Evolutionary conservation across 768 basidiomycete species (phyloP), one percentile per base, ranked within the genome.

Genomic region (Sporobolomyces pararoseus): DNA sequence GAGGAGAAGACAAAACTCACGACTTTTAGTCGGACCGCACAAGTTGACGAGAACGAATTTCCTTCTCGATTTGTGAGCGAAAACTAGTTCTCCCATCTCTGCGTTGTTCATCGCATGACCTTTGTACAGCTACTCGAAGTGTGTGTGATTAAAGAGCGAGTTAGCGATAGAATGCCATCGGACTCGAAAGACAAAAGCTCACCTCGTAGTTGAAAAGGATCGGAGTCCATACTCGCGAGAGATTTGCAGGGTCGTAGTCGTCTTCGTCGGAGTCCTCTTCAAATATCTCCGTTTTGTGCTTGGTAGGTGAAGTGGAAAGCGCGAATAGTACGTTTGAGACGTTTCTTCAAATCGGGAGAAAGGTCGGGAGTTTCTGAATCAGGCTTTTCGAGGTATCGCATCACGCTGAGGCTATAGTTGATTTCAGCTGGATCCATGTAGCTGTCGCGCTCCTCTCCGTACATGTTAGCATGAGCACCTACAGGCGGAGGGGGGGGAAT

Each of bases 251-350:
- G 7, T 49, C 21, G 47, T 49, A 17, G 17, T 23, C 47, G 21
- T 49, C 47, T 49, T 49, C 47, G 47, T 49, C 47, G 47, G 47
- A 49, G 7, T n/a, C n/a, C n/a, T n/a, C n/a, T n/a, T n/a, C n/a
- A 21, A 49, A 49, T 7, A n/a, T n/a, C 14, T 7, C 47, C 13
- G n/a, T n/a, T n/a, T n/a, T n/a, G n/a, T n/a, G n/a, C n/a, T 23
- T 49, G 7, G 47, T 49, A 49, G 12, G 9, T n/a, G 47, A 7
- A 12, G 12, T 49, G 12, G 47, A n/a, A 49, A 21, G 21, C 39
- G 9, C 17, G 9, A 17, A 42, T 42, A 23, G 23, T 21, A 49
- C 7, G 12, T 42, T 49, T n/a, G 47, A 49, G 47, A 21, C n/a
- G 47, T 49, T 49, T 49, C 47, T n/a, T n/a, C 13, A 42, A 17